phyloP scores from a whole-genome alignment of 169 alveolate species.

The Plasmodium adleri region DNA sequence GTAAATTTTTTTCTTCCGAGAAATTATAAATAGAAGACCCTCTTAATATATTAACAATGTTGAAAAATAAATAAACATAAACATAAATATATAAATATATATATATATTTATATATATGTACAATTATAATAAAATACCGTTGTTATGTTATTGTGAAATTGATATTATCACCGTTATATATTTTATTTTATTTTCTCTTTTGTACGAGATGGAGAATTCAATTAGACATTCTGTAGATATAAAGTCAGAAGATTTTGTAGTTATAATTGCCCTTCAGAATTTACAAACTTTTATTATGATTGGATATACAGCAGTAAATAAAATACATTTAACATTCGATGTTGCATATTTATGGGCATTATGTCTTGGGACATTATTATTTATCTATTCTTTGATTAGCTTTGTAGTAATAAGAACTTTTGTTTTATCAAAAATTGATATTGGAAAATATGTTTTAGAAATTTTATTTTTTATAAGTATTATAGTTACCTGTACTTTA shows the following conservation, averaged over 20 bases:
- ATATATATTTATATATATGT: too few relatives aligned
- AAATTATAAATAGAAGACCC: too few relatives aligned
- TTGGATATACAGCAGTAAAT: slow-evolving; percentile 74
- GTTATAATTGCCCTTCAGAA: slow-evolving; percentile 78
- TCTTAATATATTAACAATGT: too few relatives aligned
- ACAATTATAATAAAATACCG: too few relatives aligned
- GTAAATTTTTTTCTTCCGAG: too few relatives aligned
- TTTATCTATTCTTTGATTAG: slow-evolving; percentile 77
- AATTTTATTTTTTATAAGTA: slow-evolving; percentile 61
- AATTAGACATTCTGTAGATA: slow-evolving; percentile 72
- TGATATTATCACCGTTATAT: too few relatives aligned
- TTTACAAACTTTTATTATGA: slow-evolving; percentile 77
- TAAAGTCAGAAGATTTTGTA: slow-evolving; percentile 81
- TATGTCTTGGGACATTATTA: slow-evolving; percentile 68
- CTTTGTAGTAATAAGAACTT: slow-evolving; percentile 77
- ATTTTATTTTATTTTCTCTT: too few relatives aligned
- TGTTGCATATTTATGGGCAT: slow-evolving; percentile 62
- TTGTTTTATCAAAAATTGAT: slow-evolving; percentile 76
- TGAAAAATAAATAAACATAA: too few relatives aligned
- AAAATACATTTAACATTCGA: slow-evolving; percentile 34
- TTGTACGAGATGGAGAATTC: slow-evolving; percentile 35
- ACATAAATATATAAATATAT: too few relatives aligned
- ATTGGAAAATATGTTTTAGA: slow-evolving; percentile 77
- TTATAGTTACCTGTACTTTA: slow-evolving; percentile 65
- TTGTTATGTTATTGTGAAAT: too few relatives aligned